phyloP scores from a whole-genome alignment of 2,329 filamentous ascomycete genomes.

The Trichoderma cornu-damae region DNA sequence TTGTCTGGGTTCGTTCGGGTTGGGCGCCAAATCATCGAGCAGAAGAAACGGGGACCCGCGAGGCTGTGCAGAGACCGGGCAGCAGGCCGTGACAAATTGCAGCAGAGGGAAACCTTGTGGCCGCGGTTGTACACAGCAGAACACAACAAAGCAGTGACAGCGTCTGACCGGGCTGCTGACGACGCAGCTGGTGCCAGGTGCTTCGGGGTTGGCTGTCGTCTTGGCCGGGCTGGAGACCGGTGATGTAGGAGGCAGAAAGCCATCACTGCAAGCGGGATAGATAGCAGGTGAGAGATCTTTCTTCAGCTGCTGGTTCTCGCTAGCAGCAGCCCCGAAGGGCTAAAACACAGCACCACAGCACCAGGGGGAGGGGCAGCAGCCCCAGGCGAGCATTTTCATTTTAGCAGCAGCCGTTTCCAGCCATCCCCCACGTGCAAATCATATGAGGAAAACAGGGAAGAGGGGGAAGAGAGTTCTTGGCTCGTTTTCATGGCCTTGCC shows the following conservation, averaged over 20 bases:
- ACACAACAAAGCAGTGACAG: constrained; percentile 8
- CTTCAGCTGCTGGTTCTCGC: constrained; percentile 5
- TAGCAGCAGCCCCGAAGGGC: not conserved
- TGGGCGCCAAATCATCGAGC: constrained; percentile 19
- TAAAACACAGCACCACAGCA: not conserved
- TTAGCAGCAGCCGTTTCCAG: not conserved
- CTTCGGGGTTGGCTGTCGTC: constrained; percentile 1
- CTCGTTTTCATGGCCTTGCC: no score
- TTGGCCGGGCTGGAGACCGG: constrained; percentile 1
- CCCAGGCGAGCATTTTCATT: not conserved
- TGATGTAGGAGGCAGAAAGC: constrained; percentile 17
- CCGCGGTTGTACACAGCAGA: constrained; percentile 6
- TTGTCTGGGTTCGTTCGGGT: constrained; percentile 18
- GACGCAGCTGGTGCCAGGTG: constrained; percentile 8
- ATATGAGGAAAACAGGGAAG: not conserved
- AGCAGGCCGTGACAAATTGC: constrained; percentile 11
- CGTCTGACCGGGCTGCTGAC: constrained; percentile 16
- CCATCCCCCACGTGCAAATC: not conserved
- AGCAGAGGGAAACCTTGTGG: constrained; percentile 17
- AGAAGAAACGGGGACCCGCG: constrained; percentile 17
- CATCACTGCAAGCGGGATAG: constrained; percentile 6
- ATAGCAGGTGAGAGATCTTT: not conserved
- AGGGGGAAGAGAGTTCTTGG: not conserved
- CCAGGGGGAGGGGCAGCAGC: not conserved
- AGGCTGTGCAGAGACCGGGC: constrained; percentile 20